These are phyloP conservation scores for Chytridium lagenaria DNA, from an alignment of 371 early-diverging fungal genomes.

Conservation along the genomic window DNA sequence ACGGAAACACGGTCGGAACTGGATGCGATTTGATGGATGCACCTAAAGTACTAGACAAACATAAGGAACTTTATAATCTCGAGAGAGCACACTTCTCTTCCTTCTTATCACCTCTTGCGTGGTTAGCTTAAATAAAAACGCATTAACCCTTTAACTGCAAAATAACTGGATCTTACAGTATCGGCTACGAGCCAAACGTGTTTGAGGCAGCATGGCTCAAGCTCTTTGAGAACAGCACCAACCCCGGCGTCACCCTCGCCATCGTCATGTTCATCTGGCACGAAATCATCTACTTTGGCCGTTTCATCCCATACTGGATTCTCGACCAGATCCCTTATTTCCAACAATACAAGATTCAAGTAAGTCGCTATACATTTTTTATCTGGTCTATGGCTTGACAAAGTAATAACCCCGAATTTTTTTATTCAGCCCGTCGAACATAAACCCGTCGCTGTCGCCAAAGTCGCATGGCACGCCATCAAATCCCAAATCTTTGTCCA, in stretches of 20 bases:
- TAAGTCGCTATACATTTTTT: slow-evolving; percentile 34
- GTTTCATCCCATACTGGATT: slow-evolving; percentile 63
- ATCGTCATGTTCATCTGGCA: slow-evolving; percentile 45
- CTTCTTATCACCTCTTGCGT: too few relatives aligned
- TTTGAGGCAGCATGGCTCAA: slow-evolving; percentile 42
- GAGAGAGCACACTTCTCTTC: too few relatives aligned
- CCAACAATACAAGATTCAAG: slow-evolving; percentile 86
- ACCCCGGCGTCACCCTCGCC: slow-evolving; percentile 44
- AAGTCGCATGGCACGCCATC: slow-evolving; percentile 74
- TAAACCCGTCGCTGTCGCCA: slow-evolving; percentile 72
- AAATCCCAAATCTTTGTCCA: slow-evolving; percentile 77
- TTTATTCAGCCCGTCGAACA: slow-evolving; percentile 60
- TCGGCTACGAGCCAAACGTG: slow-evolving; percentile 29
- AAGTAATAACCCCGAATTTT: background rate
- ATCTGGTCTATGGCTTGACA: slow-evolving; percentile 6
- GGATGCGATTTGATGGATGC: too few relatives aligned
- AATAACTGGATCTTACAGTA: too few relatives aligned
- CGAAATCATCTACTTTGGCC: slow-evolving; percentile 49
- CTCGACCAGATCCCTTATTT: slow-evolving; percentile 65
- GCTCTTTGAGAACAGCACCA: slow-evolving; percentile 32
- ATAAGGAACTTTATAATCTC: too few relatives aligned
- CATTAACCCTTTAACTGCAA: too few relatives aligned
- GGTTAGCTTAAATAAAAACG: too few relatives aligned
- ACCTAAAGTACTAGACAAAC: too few relatives aligned
- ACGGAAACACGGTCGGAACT: too few relatives aligned